Conservation (phyloP, 345 rosid genomes). For the Acer campestre region DNA sequence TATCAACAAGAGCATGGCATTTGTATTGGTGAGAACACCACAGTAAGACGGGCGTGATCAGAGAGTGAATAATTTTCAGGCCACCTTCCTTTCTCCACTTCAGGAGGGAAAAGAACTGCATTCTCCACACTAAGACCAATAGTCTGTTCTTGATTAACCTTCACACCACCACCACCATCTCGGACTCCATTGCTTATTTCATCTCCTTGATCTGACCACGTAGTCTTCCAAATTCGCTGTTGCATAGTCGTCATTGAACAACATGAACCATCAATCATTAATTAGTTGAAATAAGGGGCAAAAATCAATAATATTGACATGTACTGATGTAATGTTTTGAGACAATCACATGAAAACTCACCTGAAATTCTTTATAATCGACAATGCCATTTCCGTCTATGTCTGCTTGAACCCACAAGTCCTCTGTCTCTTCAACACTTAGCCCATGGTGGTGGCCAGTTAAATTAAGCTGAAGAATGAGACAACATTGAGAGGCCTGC, state of each 20-base stretch:
- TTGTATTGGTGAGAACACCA: slow-evolving; percentile 67
- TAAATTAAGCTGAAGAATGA: slow-evolving; percentile 61
- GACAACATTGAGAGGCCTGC: slow-evolving; percentile 10
- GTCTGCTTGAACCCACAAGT: slow-evolving; percentile 88
- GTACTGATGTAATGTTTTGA: background rate
- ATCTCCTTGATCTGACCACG: slow-evolving; percentile 54
- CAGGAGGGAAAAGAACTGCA: slow-evolving; percentile 77
- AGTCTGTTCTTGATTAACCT: slow-evolving; percentile 53
- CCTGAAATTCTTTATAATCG: slow-evolving; percentile 90
- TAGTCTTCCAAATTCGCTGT: slow-evolving; percentile 80
- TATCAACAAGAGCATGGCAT: slow-evolving; percentile 53
- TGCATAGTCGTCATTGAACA: slow-evolving; percentile 35
- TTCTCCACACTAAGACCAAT: slow-evolving; percentile 69
- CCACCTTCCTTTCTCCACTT: slow-evolving; percentile 76
- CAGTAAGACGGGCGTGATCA: slow-evolving; percentile 77
- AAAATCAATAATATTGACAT: background rate
- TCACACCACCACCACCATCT: slow-evolving; percentile 28
- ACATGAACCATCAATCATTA: slow-evolving; percentile 11
- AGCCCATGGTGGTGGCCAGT: slow-evolving; percentile 77
- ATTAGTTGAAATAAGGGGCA: background rate
- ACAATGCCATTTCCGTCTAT: slow-evolving; percentile 69
- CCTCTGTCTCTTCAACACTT: slow-evolving; percentile 65
- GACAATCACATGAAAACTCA: slow-evolving; percentile 16
- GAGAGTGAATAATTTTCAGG: slow-evolving; percentile 78
- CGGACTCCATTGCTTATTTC: slow-evolving; percentile 26